Evolutionary conservation across 73 alveolate genomes (phyloP).

Genomic region (Paramecium primaurelia): DNA sequence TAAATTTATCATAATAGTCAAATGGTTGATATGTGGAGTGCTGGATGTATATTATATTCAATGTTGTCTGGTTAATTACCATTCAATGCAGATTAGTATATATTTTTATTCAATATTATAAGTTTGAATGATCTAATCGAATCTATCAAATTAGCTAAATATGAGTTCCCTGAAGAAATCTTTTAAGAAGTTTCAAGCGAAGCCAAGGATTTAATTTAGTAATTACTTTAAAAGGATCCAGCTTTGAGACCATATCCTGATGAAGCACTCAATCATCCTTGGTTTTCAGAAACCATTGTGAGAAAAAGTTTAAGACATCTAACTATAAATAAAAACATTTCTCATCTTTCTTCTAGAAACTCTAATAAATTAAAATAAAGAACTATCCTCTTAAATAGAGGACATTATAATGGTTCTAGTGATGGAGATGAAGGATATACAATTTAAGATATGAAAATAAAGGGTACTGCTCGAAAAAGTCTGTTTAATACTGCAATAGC

Average conservation of each 20-base stretch:
- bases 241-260: not conserved
- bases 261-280: not conserved
- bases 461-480: not conserved
- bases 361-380: not conserved
- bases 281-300: constrained; percentile 3
- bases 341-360: not conserved
- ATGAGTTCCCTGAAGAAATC: constrained; percentile 9
- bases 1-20: not conserved
- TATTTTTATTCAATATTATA: not conserved
- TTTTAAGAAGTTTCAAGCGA: not conserved
- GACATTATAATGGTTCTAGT: not conserved
- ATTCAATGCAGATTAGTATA: constrained; percentile 54
- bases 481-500: not conserved
- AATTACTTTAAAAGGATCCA: not conserved
- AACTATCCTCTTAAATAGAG: not conserved
- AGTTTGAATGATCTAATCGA: constrained; percentile 18
- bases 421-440: not conserved
- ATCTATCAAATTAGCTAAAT: not conserved
- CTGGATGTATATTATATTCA: constrained; percentile 49
- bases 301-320: not conserved
- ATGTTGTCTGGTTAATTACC: constrained; percentile 58
- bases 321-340: not conserved
- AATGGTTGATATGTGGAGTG: constrained; percentile 69
- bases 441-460: not conserved
- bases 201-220: not conserved